Evolutionary conservation across 352 stramenopile genomes (phyloP), one percentile per base, ranked within the genome.

Genomic region (Phytophthora kernoviae): DNA sequence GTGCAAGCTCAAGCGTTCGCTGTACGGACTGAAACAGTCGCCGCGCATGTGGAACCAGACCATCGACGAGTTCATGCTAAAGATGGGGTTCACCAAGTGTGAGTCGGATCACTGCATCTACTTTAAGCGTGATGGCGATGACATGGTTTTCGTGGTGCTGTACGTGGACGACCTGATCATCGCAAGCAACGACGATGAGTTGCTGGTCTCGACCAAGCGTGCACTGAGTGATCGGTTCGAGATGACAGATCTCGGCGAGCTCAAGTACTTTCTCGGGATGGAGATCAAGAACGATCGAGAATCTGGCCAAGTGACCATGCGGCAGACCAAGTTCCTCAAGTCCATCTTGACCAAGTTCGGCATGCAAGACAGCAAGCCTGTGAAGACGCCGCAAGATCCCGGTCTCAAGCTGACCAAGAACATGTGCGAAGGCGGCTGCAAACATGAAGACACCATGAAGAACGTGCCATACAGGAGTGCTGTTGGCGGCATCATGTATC

Each of bases 401-500:
- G 36, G 36, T 9, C 36, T 43, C 14, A 43, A 43, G 36, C 8
- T 43, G 24, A 30, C 24, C 24, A 30, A 30, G 24, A 6, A 3
- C 24, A 30, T 30, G 24, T 59, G 40, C 18, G 54, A 55, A 55
- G 22, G 44, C 44, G 39, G 42, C 11, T 54, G 42, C 41, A 62
- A 55, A 12, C 44, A 56, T 18, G 54, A 62, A n/a, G 36, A 56
- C 8, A 58, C 42, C 27, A 59, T 54, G 47, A 34, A 21, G 21
- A 46, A 58, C 4, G 48, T 65, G 14, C 48, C 42, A 21, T 65
- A 65, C 53, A 22, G 32, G 7, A 47, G 50, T 49, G 54, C 61
- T 18, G 68, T 81, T 46, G 72, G 73, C 8, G 77, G 74, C 40
- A 22, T 81, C 9, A 75, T 65, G 37, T 83, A 78, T 45, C 43